Evolutionary conservation across 805 yeast genomes (phyloP), one percentile per base, ranked within the genome.

Genomic region (Wickerhamomyces mucosus): DNA sequence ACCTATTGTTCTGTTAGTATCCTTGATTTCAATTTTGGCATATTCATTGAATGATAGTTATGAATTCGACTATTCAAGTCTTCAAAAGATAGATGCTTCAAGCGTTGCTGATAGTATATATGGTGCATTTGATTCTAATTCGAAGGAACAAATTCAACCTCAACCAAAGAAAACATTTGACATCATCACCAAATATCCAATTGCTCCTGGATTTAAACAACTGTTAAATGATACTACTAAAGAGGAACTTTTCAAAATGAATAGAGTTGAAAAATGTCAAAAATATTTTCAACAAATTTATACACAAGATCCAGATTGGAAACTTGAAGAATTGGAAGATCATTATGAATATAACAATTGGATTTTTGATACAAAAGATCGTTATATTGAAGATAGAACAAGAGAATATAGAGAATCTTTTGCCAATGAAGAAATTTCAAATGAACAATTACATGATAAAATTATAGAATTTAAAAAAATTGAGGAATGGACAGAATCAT

Each of bases 341-440:
- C 41, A 37, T 1, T 33, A 35, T 26, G 36, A 38, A 6, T 46
- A 48, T 31, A 39, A 47, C 25, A 43, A 46, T 1, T 39, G 24
- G 21, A 45, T 50, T 23, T 50, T 48, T 29, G 51, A 47, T 21
- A 46, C 50, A 4, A 45, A 43, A 20, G 45, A 41, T 5, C 15
- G 33, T 8, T 48, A 35, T 26, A 11, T 48, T 8, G 35, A 35
- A 17, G 45, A 44, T 7, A 33, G 40, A 17, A 29, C 27, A 19
- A 27, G 38, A 6, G 45, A 42, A 0, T 43, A 37, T 31, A 43
- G 38, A 35, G 23, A 33, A 8, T 28, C 37, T 15, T 17, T 42
- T 6, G 31, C 34, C 4, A 38, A 41, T 13, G 29, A 42, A 19
- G 42, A 31, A 19, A 16, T 35, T 27, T n/a, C 34, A 7, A 34